Conservation (phyloP, 306 rosid genomes). For the Bauhinia variegata region DNA sequence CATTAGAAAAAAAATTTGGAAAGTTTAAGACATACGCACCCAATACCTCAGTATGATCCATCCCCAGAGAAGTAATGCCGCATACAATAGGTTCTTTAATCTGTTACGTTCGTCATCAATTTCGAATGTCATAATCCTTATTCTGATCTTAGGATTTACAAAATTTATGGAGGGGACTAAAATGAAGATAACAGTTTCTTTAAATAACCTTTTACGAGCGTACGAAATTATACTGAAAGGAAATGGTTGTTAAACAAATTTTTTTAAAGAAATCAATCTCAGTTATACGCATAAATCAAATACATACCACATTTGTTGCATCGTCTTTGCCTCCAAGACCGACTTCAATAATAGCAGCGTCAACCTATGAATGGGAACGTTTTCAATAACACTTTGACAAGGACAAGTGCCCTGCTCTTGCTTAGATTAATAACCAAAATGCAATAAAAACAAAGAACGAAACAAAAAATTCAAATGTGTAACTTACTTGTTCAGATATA, state of each 20-base stretch:
- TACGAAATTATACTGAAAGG: constrained; percentile 8
- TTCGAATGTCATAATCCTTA: constrained; percentile 20
- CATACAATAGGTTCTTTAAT: constrained; percentile 69
- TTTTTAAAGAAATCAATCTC: constrained; percentile 18
- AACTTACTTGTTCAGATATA: constrained; percentile 62
- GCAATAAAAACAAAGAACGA: not conserved
- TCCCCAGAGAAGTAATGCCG: constrained; percentile 79
- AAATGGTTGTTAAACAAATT: not conserved
- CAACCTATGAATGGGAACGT: constrained; percentile 54
- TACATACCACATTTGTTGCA: constrained; percentile 77
- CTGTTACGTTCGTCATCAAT: constrained; percentile 49
- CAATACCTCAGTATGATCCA: constrained; percentile 71
- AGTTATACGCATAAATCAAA: constrained; percentile 22
- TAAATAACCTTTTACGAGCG: constrained; percentile 19
- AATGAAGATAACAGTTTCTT: constrained; percentile 6
- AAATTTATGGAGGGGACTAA: constrained; percentile 4
- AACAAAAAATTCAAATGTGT: not conserved
- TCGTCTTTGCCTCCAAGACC: constrained; percentile 75
- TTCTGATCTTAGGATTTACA: constrained; percentile 8
- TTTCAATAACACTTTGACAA: constrained; percentile 17
- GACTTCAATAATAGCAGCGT: constrained; percentile 73
- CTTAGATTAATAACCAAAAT: not conserved
- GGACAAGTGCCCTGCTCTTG: constrained; percentile 4
- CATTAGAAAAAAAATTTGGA: constrained; percentile 22
- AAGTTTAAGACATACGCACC: constrained; percentile 47